Percentiles rank a stretch among this genome's conserved stretches.
Evolutionary conservation across 1,139 yeast genomes (phyloP).

Genomic region (Nadsonia commutata): DNA sequence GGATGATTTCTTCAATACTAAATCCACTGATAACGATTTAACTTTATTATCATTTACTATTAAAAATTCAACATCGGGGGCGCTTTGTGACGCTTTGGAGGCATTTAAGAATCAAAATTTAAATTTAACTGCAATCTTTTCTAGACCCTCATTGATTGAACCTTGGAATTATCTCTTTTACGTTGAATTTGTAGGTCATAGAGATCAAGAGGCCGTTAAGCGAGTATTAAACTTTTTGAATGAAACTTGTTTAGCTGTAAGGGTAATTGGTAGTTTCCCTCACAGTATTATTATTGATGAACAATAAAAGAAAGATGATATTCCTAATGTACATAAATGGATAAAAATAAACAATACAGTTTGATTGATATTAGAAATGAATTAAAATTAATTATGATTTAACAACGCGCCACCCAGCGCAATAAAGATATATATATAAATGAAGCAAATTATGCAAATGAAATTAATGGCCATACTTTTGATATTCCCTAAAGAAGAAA

Average conservation of each 20-base stretch:
- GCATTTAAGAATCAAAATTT: slow-evolving; percentile 43
- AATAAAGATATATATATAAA: too few species aligned
- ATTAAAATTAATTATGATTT: too few species aligned
- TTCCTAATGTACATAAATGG: too few species aligned
- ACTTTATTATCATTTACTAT: slow-evolving; percentile 55
- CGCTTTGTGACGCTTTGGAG: slow-evolving; percentile 51
- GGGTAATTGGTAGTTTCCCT: slow-evolving; percentile 5
- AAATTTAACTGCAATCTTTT: slow-evolving; percentile 56
- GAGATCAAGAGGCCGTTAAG: slow-evolving; percentile 10
- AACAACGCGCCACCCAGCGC: too few species aligned
- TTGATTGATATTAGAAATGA: too few species aligned
- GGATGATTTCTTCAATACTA: slow-evolving; percentile 4
- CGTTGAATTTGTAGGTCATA: slow-evolving; percentile 40
- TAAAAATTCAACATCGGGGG: slow-evolving; percentile 57
- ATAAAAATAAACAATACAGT: too few species aligned
- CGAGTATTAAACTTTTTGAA: slow-evolving; percentile 11
- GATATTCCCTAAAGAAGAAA: slow-evolving; percentile 27
- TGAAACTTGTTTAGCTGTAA: slow-evolving; percentile 2
- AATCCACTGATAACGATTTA: slow-evolving; percentile 17
- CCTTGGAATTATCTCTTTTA: slow-evolving; percentile 83
- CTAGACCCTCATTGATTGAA: slow-evolving; percentile 43
- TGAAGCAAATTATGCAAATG: too few species aligned
- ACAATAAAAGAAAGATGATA: too few species aligned
- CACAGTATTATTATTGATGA: too few species aligned
- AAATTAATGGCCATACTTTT: slow-evolving; percentile 50